Percentiles rank a stretch among this genome's conserved stretches.
These are phyloP conservation scores for Cytidiella melzeri DNA, from an alignment of 768 basidiomycete genomes.

Conservation along the genomic window DNA sequence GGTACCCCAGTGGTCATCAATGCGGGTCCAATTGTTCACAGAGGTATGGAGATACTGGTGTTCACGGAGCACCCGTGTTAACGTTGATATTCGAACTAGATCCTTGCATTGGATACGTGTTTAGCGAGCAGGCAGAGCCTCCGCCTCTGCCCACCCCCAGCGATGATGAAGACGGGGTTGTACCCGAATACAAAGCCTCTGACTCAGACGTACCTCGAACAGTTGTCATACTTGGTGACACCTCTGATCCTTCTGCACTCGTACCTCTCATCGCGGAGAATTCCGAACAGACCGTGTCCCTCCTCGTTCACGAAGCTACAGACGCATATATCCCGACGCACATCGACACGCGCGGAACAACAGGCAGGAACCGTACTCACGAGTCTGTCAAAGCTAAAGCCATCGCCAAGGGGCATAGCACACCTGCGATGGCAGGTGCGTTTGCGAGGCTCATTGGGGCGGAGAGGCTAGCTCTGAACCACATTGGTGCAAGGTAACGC, in stretches of 20 bases:
- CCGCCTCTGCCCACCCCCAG: constrained; percentile 17
- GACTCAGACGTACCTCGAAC: constrained; percentile 40
- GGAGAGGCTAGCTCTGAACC: constrained; percentile 63
- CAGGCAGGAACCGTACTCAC: constrained; percentile 32
- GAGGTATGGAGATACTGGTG: constrained; percentile 42
- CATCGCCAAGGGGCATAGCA: constrained; percentile 69
- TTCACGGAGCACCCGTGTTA: background rate
- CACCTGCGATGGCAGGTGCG: constrained; percentile 68
- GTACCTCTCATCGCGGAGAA: constrained; percentile 37
- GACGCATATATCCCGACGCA: constrained; percentile 60
- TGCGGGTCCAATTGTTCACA: constrained; percentile 72
- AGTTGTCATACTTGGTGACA: constrained; percentile 75
- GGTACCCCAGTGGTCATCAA: constrained; percentile 36
- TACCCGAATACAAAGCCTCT: background rate
- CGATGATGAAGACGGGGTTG: too few relatives aligned
- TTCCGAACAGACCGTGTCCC: constrained; percentile 25
- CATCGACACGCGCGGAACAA: constrained; percentile 45
- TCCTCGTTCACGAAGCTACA: constrained; percentile 85
- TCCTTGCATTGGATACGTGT: constrained; percentile 74
- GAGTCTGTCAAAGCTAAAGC: constrained; percentile 37
- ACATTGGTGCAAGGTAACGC: constrained; percentile 64
- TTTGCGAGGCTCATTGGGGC: constrained; percentile 64
- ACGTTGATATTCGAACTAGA: constrained; percentile 32
- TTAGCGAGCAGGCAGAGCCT: constrained; percentile 42
- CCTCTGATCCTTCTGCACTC: constrained; percentile 55